Conservation (phyloP, 2,329 filamentous ascomycete species). For the Plectosphaerella cucumerina region DNA sequence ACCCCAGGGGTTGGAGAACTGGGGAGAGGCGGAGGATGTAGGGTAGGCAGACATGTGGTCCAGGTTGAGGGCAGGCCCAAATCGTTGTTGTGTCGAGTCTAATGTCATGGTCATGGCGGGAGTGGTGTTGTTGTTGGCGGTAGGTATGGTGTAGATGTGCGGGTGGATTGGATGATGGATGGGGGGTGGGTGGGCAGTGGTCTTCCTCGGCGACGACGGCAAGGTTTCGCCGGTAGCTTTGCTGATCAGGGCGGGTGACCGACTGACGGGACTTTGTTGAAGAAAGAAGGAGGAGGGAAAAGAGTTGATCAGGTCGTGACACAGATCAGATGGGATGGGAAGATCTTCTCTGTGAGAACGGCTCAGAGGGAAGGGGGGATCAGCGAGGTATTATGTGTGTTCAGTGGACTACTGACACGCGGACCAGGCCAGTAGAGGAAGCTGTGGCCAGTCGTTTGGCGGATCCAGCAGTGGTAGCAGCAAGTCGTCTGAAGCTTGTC, state of each 20-base stretch:
- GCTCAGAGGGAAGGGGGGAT: constrained; percentile 39
- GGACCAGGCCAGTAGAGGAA: constrained; percentile 21
- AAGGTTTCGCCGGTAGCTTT: constrained; percentile 24
- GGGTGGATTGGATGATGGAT: too few relatives aligned
- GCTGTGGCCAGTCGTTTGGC: constrained; percentile 33
- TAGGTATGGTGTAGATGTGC: constrained; percentile 5
- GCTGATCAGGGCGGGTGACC: constrained; percentile 51
- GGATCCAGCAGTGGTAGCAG: constrained; percentile 20
- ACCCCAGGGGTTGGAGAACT: constrained; percentile 89
- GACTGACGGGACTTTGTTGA: constrained; percentile 20
- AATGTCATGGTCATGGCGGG: constrained; percentile 89
- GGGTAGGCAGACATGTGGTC: constrained; percentile 70
- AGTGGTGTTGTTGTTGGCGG: constrained; percentile 6
- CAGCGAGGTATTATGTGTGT: constrained; percentile 41
- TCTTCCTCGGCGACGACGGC: constrained; percentile 16
- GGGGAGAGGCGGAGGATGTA: constrained; percentile 50
- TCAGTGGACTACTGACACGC: constrained; percentile 14
- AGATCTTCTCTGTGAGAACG: constrained; percentile 20
- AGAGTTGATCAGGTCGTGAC: constrained; percentile 36
- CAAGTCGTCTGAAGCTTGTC: constrained; percentile 37
- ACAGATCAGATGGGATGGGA: constrained; percentile 26
- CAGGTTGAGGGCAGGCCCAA: constrained; percentile 70
- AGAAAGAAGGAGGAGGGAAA: constrained; percentile 25
- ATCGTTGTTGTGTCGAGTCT: constrained; percentile 80
- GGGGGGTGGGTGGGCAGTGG: constrained; percentile 2